Evolutionary conservation across 2,329 filamentous ascomycete species (phyloP).

Genomic region (Calonectria ilicicola): DNA sequence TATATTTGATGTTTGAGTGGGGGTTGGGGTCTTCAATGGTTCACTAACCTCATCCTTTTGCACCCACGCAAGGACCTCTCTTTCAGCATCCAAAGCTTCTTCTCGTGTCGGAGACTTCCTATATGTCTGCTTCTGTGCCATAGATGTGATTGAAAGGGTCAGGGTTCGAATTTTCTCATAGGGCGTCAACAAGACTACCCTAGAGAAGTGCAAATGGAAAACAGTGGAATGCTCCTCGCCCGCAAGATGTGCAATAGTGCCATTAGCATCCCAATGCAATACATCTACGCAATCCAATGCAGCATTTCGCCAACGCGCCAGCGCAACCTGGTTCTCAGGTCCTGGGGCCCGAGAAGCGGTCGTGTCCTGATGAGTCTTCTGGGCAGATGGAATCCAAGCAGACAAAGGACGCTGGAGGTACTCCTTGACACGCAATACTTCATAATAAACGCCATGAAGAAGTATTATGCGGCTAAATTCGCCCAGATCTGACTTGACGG

Average conservation of each 20-base stretch:
- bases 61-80: conserved; percentile 50
- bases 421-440: conserved; percentile 27
- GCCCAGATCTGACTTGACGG: conserved; percentile 32
- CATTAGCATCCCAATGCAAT: conserved; percentile 69
- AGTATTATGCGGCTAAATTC: conserved; percentile 36
- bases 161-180: conserved; percentile 58
- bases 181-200: conserved; percentile 64
- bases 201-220: conserved; percentile 65
- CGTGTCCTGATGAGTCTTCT: background rate
- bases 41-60: conserved; percentile 41
- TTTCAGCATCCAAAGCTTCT: conserved; percentile 32
- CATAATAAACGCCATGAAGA: conserved; percentile 37
- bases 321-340: background rate
- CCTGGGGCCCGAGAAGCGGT: background rate
- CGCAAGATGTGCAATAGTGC: conserved; percentile 58
- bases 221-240: conserved; percentile 67
- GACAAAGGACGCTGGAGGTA: conserved; percentile 34
- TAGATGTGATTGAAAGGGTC: conserved; percentile 47
- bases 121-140: background rate
- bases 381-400: conserved; percentile 33
- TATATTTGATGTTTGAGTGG: too few species aligned
- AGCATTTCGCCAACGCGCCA: conserved; percentile 55
- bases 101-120: conserved; percentile 29
- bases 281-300: conserved; percentile 64
- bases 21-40: background rate